A percentile compares a stretch with the other conserved stretches of the same genome.
These are phyloP conservation scores for Xylaria acuta DNA, from an alignment of 495 filamentous ascomycete species.

Conservation along the genomic window DNA sequence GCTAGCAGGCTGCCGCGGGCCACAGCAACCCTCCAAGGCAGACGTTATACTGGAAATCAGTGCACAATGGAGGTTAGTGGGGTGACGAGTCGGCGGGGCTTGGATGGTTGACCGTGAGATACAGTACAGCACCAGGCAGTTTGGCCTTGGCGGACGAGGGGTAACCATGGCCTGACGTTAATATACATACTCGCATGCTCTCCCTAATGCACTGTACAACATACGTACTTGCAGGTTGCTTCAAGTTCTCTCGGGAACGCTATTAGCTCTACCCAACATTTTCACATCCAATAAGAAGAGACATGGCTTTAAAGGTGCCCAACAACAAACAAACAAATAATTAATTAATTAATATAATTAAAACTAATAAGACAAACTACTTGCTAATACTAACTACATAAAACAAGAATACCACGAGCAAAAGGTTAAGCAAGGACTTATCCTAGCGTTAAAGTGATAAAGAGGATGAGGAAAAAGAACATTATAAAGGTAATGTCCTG, in stretches of 20 bases:
- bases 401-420: background rate
- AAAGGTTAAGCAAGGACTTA: background rate
- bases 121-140: background rate
- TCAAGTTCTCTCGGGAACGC: slow-evolving; percentile 1
- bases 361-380: background rate
- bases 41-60: background rate
- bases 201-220: slow-evolving; percentile 20
- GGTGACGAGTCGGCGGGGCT: slow-evolving; percentile 29
- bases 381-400: background rate
- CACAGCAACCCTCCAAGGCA: slow-evolving; percentile 8
- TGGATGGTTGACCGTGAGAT: slow-evolving; percentile 22
- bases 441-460: background rate
- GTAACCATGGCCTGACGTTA: slow-evolving; percentile 9
- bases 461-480: background rate
- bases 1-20: background rate
- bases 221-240: slow-evolving; percentile 22
- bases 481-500: background rate
- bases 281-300: background rate
- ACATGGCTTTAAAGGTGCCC: background rate
- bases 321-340: background rate
- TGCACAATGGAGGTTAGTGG: slow-evolving; percentile 8
- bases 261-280: slow-evolving; percentile 3
- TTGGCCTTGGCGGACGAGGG: slow-evolving; percentile 24
- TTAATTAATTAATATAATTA: background rate
- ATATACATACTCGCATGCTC: slow-evolving; percentile 2